These are phyloP conservation scores for Rhizopogon parksii DNA, from an alignment of 1,284 basidiomycete species.

Conservation along the genomic window DNA sequence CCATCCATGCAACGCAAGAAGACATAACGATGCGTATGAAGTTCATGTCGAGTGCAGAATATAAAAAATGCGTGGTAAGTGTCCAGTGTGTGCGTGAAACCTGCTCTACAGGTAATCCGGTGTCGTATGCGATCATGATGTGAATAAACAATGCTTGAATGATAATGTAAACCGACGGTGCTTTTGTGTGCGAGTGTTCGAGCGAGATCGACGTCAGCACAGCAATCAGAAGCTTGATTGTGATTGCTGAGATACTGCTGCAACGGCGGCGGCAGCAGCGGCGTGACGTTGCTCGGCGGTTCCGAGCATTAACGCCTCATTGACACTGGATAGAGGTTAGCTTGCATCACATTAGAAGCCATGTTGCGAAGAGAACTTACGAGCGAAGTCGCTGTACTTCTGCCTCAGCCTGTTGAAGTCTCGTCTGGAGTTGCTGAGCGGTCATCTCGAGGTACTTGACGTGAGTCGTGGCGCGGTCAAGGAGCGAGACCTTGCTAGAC, in stretches of 20 bases:
- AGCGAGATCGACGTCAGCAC: conserved; percentile 10
- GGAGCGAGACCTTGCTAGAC: conserved; percentile 78
- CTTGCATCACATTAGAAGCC: not conserved
- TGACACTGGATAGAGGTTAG: conserved; percentile 42
- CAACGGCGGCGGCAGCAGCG: conserved; percentile 49
- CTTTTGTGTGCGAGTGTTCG: conserved; percentile 17
- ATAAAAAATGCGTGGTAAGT: conserved; percentile 43
- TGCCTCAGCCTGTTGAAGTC: conserved; percentile 66
- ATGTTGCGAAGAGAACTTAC: conserved; percentile 24
- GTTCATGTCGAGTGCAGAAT: conserved; percentile 34
- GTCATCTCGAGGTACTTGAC: conserved; percentile 76
- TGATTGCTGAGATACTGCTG: conserved; percentile 40
- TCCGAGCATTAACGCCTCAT: conserved; percentile 79
- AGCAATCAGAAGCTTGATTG: conserved; percentile 42
- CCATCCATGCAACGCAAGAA: conserved; percentile 20
- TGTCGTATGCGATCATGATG: conserved; percentile 36
- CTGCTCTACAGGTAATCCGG: conserved; percentile 46
- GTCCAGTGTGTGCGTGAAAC: conserved; percentile 43
- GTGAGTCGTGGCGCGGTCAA: conserved; percentile 77
- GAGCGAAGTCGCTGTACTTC: conserved; percentile 70
- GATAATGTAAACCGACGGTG: conserved; percentile 32
- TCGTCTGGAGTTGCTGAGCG: conserved; percentile 62
- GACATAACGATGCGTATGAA: conserved; percentile 10
- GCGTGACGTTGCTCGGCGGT: conserved; percentile 65
- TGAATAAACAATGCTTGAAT: conserved; percentile 30